Percentiles rank a stretch among this genome's conserved stretches.
These are phyloP conservation scores for Diaporthe australafricana DNA, from an alignment of 2,329 filamentous ascomycete genomes.

Conservation along the genomic window DNA sequence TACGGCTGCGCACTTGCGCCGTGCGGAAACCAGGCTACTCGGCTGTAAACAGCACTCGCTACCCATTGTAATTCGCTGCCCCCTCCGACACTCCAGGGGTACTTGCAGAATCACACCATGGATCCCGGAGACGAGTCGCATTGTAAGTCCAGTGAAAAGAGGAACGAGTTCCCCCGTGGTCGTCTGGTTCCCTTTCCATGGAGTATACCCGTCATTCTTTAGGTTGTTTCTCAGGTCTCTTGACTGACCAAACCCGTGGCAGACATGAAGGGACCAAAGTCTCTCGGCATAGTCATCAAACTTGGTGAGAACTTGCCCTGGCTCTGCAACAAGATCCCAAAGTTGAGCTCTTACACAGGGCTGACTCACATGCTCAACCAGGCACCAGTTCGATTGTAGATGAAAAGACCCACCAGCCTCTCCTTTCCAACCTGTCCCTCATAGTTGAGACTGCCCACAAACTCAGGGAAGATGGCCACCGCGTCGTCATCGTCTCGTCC, in stretches of 20 bases:
- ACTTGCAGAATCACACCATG: constrained; percentile 34
- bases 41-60: constrained; percentile 7
- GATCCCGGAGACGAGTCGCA: constrained; percentile 35
- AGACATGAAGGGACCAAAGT: constrained; percentile 74
- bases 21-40: constrained; percentile 9
- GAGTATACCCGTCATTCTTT: neutral
- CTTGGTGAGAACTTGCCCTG: constrained; percentile 70
- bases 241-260: constrained; percentile 43
- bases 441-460: constrained; percentile 95
- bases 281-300: constrained; percentile 86
- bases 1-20: constrained; percentile 23
- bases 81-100: constrained; percentile 1
- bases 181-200: neutral
- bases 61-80: constrained; percentile 21
- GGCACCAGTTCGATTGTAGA: constrained; percentile 99
- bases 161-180: neutral
- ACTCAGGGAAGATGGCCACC: constrained; percentile 89
- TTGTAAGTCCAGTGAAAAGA: constrained; percentile 25
- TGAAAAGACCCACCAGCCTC: constrained; percentile 92
- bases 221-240: constrained; percentile 34
- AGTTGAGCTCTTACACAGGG: neutral
- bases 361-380: constrained; percentile 51
- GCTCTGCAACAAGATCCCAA: neutral
- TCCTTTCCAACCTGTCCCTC: constrained; percentile 88
- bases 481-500: constrained; percentile 95